Percentiles rank a stretch among this genome's conserved stretches.
Evolutionary conservation across 352 stramenopile species (phyloP).

Genomic region (Halophytophthora polymorphica): DNA sequence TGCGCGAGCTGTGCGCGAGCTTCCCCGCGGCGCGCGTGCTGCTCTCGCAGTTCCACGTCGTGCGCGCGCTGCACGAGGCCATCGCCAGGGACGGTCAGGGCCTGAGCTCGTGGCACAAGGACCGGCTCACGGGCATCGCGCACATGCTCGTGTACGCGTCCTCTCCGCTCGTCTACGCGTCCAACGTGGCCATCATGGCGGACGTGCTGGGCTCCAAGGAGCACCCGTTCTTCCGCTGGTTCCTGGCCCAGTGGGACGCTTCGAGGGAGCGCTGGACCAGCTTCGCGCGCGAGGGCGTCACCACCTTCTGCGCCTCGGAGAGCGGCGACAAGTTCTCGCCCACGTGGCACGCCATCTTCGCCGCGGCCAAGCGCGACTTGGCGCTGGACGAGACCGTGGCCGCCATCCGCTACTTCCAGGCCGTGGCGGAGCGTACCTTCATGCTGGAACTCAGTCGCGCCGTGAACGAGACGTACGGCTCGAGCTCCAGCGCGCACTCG

Average conservation of each 20-base stretch:
- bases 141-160: slow-evolving; percentile 33
- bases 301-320: slow-evolving; percentile 29
- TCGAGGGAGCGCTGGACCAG: slow-evolving; percentile 31
- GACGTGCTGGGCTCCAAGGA: slow-evolving; percentile 26
- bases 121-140: slow-evolving; percentile 28
- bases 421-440: slow-evolving; percentile 30
- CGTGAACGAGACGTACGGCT: slow-evolving; percentile 3
- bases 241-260: slow-evolving; percentile 24
- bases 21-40: slow-evolving; percentile 26
- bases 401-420: slow-evolving; percentile 30
- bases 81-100: slow-evolving; percentile 22
- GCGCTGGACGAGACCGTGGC: slow-evolving; percentile 31
- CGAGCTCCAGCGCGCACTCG: slow-evolving; percentile 3
- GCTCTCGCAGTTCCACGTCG: slow-evolving; percentile 36
- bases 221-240: slow-evolving; percentile 28
- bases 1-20: slow-evolving; percentile 13
- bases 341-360: slow-evolving; percentile 26
- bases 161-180: slow-evolving; percentile 19
- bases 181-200: slow-evolving; percentile 24
- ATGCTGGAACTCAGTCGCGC: slow-evolving; percentile 15
- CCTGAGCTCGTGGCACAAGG: slow-evolving; percentile 31
- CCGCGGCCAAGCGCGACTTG: slow-evolving; percentile 23
- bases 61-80: slow-evolving; percentile 26
- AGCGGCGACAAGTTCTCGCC: slow-evolving; percentile 18
- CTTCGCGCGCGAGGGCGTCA: slow-evolving; percentile 30